A percentile compares a stretch with the other conserved stretches of the same genome.
phyloP scores from a whole-genome alignment of 768 basidiomycete species.

The Pleurotus citrinopileatus region DNA sequence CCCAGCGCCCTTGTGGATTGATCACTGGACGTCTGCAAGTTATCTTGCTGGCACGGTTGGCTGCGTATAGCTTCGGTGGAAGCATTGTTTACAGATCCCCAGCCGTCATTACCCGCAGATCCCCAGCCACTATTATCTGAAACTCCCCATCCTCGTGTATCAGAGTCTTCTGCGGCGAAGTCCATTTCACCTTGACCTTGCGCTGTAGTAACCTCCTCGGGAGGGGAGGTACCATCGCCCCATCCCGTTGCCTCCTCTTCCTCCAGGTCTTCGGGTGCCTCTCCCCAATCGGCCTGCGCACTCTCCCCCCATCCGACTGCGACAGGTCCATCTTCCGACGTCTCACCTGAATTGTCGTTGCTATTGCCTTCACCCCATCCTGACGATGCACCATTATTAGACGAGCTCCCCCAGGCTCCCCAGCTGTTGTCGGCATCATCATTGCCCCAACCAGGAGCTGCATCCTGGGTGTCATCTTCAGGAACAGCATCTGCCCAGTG shows the following conservation, averaged over 20 bases:
- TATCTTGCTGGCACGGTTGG: neutral
- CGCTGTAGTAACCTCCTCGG: neutral
- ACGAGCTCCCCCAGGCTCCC: neutral
- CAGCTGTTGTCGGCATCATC: slow-evolving; percentile 13
- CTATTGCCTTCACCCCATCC: neutral
- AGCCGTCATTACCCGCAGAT: neutral
- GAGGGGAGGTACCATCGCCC: neutral
- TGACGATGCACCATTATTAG: no score
- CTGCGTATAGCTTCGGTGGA: neutral
- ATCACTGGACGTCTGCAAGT: no score
- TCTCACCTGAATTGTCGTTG: neutral
- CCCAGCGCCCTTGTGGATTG: no score
- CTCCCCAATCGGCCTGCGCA: neutral
- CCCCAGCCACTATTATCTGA: slow-evolving; percentile 14
- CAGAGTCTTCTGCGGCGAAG: neutral
- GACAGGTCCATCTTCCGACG: neutral
- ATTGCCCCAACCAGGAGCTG: slow-evolving; percentile 8
- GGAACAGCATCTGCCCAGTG: neutral
- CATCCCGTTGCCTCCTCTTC: slow-evolving; percentile 3
- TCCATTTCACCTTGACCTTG: neutral
- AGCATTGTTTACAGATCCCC: neutral
- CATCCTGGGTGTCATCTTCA: neutral
- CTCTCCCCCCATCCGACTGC: neutral
- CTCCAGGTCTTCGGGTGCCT: neutral
- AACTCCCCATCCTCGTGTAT: neutral